Evolutionary conservation across 805 yeast genomes (phyloP), one percentile per base, ranked within the genome.

Genomic region (Starmera pachycereana): DNA sequence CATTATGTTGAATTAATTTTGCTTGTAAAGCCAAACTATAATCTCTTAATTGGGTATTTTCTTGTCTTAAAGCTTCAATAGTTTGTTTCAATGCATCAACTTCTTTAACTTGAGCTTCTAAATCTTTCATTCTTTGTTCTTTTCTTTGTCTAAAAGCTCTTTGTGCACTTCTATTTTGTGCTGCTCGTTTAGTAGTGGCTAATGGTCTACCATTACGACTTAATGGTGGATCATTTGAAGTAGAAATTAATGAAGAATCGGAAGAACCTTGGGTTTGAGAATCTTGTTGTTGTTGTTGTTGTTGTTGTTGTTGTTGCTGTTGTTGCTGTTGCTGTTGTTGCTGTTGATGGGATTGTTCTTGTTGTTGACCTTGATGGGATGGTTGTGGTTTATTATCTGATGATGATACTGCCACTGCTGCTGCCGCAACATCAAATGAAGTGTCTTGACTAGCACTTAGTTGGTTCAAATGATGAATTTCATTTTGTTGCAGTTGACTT

Each of bases 151-250:
- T 73, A 63, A 88, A 89, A 8, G 96, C 95, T 49, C 85, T 76
- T 63, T 89, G 97, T 5, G 97, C 96, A 44, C 76, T 79, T 54
- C 97, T 69, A 65, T 89, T 89, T 62, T 89, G 97, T 8, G 81
- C 88, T 2, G 96, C 96, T 46, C 97, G 76, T 59, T 85, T 86
- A 33, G 92, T 76, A 41, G 69, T 72, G 18, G 78, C 70, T 34
- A 81, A 62, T 13, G 72, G 69, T 41, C 51, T 53, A 3, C 57
- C 54, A 29, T 42, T 38, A 37, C 58, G 57, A 32, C 47, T 42
- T 16, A 52, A 27, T 18, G 46, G 44, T 14, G 43, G 29, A 12
- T 30, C 44, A 12, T 9, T 19, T 19, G 13, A n/a, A 18, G n/a
- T 12, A 19, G 31, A 13, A 35, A 25, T 16, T 29, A 9, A 12